Conservation (phyloP, 1,139 yeast genomes). For the Lodderomyces metapsilosis region DNA sequence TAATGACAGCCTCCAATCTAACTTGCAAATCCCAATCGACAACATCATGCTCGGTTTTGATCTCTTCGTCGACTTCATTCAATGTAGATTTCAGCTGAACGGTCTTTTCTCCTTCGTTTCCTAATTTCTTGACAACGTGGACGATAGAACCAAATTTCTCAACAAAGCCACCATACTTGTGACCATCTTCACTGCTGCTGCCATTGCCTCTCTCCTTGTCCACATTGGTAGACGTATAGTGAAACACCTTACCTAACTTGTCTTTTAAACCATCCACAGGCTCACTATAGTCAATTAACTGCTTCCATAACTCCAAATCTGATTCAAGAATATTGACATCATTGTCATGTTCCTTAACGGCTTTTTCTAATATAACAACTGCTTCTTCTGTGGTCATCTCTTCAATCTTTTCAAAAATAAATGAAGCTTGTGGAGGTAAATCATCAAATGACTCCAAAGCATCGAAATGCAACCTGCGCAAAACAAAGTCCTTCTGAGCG, state of each 20-base stretch:
- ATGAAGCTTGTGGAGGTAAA: slow-evolving; percentile 26
- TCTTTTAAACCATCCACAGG: not conserved
- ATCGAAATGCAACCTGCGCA: slow-evolving; percentile 27
- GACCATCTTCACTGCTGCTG: not conserved
- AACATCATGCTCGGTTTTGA: not conserved
- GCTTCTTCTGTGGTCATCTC: slow-evolving; percentile 22
- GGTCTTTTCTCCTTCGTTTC: not conserved
- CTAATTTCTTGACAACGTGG: not conserved
- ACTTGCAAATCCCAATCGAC: slow-evolving; percentile 26
- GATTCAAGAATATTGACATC: slow-evolving; percentile 22
- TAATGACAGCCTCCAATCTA: slow-evolving; percentile 44
- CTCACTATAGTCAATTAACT: not conserved
- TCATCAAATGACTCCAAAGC: slow-evolving; percentile 26
- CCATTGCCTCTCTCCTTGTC: not conserved
- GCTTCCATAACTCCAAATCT: slow-evolving; percentile 7
- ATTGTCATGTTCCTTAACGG: slow-evolving; percentile 18
- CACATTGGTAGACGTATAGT: no score
- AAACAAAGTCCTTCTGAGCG: slow-evolving; percentile 26
- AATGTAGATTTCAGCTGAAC: not conserved
- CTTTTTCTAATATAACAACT: slow-evolving; percentile 18
- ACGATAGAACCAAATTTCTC: not conserved
- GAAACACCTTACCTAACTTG: no score
- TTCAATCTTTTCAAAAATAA: slow-evolving; percentile 32
- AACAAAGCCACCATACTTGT: slow-evolving; percentile 6
- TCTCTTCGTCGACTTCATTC: not conserved